Conservation (phyloP, 192 early-diverging fungal species). For the Mortierella antarctica region DNA sequence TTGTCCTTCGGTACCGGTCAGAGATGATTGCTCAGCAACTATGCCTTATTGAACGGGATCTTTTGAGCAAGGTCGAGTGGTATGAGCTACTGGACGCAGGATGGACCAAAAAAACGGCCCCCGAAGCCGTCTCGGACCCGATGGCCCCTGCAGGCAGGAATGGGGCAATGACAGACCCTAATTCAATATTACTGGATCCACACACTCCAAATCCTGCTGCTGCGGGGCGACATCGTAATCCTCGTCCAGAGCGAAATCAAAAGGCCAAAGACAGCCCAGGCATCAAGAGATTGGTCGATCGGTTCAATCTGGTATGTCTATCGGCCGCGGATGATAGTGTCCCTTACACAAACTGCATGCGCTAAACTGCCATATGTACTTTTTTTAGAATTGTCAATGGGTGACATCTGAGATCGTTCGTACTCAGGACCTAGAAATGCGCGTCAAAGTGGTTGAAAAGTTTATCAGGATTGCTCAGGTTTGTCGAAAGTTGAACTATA, state of each 20-base stretch:
- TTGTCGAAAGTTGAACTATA: background rate
- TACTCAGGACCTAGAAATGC: conserved; percentile 49
- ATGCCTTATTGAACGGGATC: conserved; percentile 65
- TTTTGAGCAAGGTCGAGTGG: conserved; percentile 62
- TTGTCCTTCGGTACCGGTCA: conserved; percentile 59
- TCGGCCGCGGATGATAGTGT: background rate
- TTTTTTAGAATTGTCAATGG: conserved; percentile 62
- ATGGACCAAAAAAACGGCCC: conserved; percentile 58
- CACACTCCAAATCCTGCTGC: background rate
- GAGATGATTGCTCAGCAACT: conserved; percentile 66
- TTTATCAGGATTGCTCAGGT: conserved; percentile 72
- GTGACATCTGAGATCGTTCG: conserved; percentile 65
- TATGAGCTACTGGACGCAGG: conserved; percentile 63
- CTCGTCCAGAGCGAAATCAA: background rate
- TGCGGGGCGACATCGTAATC: background rate
- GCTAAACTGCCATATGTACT: background rate
- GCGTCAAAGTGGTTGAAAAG: conserved; percentile 69
- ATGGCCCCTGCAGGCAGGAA: background rate
- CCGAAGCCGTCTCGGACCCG: background rate
- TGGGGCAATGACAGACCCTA: background rate
- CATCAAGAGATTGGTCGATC: conserved; percentile 31
- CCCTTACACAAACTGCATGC: background rate
- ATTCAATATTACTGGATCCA: background rate
- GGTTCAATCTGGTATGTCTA: conserved; percentile 41
- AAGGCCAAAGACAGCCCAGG: conserved; percentile 13